Evolutionary conservation across 2,329 filamentous ascomycete genomes (phyloP), one percentile per base, ranked within the genome.

Genomic region (Trichoderma sp.): DNA sequence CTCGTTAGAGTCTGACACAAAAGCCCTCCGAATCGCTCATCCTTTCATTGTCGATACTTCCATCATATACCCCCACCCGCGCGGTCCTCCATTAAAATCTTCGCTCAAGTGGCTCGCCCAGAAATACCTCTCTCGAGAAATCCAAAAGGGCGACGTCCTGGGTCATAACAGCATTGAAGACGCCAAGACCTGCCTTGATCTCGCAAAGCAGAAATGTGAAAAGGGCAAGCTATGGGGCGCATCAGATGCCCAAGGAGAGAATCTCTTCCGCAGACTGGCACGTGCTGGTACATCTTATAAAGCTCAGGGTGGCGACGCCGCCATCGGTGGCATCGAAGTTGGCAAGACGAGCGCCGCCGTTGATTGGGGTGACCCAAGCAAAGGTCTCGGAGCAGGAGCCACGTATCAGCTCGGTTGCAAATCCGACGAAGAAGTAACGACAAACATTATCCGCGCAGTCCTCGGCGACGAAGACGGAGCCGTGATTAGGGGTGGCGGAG

Each of bases 121-220:
- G 73, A 96, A 95, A 77, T 97, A 95, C 75, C 86, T 98, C 21
- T 87, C 87, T 63, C 91, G 92, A 68, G 92, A 96, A 78, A 97
- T 99, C 65, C 96, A 99, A 77, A 93, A 92, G 75, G 89, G 89
- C 55, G 91, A 91, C 62, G 84, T 85, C 19, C 78, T 78, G 19
- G 96, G 96, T 19, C 96, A 99, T 78, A 91, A 98, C 83, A 96
- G 92, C 70, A 87, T 97, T 72, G 96, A 99, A 79, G 96, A 99
- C 78, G 94, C 96, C 16, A 90, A 87, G 72, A 94, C 96, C 3
- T 96, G 94, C 72, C 89, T 99, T 16, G 94, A 98, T 75, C 89
- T 99, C 1, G 89, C 98, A 59, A 97, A 96, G 80, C 91, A 95
- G 77, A 99, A 99, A 79, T 97, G 95, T 78, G 94, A 98, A 79